phyloP scores from a whole-genome alignment of 192 early-diverging fungal genomes.

The Coemansia sp. region DNA sequence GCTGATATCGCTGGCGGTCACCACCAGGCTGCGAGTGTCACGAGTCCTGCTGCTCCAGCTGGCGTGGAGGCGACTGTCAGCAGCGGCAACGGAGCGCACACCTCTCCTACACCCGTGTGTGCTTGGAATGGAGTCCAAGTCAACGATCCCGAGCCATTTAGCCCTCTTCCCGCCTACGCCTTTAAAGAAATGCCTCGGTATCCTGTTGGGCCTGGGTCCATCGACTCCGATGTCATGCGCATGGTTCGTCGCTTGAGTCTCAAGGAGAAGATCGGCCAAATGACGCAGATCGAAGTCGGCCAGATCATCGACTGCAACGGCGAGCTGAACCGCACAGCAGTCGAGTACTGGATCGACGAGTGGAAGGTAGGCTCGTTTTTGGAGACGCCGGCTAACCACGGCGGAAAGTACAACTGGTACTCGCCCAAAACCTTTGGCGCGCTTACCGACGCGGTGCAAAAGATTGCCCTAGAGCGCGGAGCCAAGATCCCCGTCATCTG shows the following conservation, averaged over 20 bases:
- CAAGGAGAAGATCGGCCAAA: slow-evolving; percentile 66
- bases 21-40: no score
- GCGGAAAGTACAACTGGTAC: slow-evolving; percentile 56
- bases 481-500: slow-evolving; percentile 64
- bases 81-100: no score
- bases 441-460: slow-evolving; percentile 58
- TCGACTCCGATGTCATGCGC: slow-evolving; percentile 58
- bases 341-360: slow-evolving; percentile 59
- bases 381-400: slow-evolving; percentile 63
- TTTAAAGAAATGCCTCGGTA: background rate
- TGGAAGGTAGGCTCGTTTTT: slow-evolving; percentile 67
- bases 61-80: no score
- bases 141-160: slow-evolving; percentile 16
- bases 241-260: slow-evolving; percentile 56
- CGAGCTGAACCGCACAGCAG: slow-evolving; percentile 55
- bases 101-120: slow-evolving; percentile 2
- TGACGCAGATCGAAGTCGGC: slow-evolving; percentile 60
- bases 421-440: slow-evolving; percentile 57
- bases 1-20: no score
- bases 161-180: slow-evolving; percentile 12
- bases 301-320: slow-evolving; percentile 60
- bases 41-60: no score
- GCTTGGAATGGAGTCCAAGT: slow-evolving; percentile 15
- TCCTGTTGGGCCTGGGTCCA: background rate
- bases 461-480: slow-evolving; percentile 56